Conservation (phyloP, 2,329 filamentous ascomycete genomes). For the Fusarium nurragi region DNA sequence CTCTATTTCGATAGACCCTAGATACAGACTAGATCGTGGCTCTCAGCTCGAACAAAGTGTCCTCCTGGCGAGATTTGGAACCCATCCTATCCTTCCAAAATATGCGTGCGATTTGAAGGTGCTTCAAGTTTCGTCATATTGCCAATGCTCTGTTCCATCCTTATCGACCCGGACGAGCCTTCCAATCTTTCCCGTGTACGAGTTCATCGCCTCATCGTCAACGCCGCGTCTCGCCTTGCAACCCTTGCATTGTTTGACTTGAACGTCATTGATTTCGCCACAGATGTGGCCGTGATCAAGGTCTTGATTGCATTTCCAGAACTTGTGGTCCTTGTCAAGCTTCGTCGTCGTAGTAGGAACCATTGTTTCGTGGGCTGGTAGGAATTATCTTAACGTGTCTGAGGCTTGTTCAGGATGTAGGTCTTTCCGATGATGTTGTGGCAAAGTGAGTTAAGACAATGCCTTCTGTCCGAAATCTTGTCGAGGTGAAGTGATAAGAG, state of each 20-base stretch:
- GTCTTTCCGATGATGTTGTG: background rate
- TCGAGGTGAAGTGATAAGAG: too few relatives aligned
- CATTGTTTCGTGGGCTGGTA: background rate
- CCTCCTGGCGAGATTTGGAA: too few relatives aligned
- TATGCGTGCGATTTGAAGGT: background rate
- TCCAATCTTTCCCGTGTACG: background rate
- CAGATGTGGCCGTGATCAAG: background rate
- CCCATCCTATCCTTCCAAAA: background rate
- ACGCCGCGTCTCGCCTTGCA: background rate
- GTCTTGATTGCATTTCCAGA: constrained; percentile 8
- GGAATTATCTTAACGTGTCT: background rate
- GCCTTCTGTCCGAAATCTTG: background rate
- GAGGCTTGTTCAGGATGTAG: background rate
- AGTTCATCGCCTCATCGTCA: constrained; percentile 3
- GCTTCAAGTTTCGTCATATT: background rate
- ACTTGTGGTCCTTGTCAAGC: background rate
- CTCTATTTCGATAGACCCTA: background rate
- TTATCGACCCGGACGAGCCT: constrained; percentile 1
- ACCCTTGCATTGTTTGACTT: background rate
- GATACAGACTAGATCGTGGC: background rate
- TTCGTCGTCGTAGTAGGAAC: background rate
- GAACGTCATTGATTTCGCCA: background rate
- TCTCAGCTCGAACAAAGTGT: background rate
- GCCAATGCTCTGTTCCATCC: constrained; percentile 4
- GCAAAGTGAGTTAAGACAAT: background rate